Evolutionary conservation across 352 stramenopile species (phyloP), one percentile per base, ranked within the genome.

Genomic region (Globisporangium echinulatum): DNA sequence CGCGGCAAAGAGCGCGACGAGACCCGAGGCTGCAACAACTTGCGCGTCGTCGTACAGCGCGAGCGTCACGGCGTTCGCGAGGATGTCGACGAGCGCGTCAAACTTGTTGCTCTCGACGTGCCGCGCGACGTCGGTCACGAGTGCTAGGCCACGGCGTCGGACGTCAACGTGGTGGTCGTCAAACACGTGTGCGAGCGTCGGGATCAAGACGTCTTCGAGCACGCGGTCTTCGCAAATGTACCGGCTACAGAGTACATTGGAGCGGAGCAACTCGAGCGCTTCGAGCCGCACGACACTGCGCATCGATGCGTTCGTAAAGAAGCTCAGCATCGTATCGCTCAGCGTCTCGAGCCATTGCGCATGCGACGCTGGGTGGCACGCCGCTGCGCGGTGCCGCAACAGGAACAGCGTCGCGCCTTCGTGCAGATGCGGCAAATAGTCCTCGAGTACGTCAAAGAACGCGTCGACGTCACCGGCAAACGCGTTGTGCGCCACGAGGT

Each of bases 141-240:
- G 71, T 8, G 77, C 79, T 7, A 96, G 58, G 2, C 68, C 75
- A 39, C 74, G 77, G 11, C 68, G 62, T 7, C 86, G 83, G 40
- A 96, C 79, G 6, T 74, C 72, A 0, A 69, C 46, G 38, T 89
- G 75, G 14, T 69, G 60, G 56, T 96, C 86, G 63, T 90, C 72
- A 62, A 91, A 94, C 7, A 93, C 69, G 37, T 83, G 70, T 7
- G 62, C 58, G 39, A 96, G 65, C 33, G 72, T 79, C 15, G 86
- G 86, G 19, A 94, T 61, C 13, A 94, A 52, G 10, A 96, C 75
- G 64, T 96, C 83, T 70, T 96, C 85, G 39, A 94, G 84, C 9
- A 96, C 80, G 25, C 82, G 79, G 52, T 93, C 85, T 62, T 96
- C 86, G 52, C 81, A 92, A 6, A 94, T 75, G 60, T 91, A 85